phyloP scores from a whole-genome alignment of 2,329 filamentous ascomycete species.

The Penicillium sp. region DNA sequence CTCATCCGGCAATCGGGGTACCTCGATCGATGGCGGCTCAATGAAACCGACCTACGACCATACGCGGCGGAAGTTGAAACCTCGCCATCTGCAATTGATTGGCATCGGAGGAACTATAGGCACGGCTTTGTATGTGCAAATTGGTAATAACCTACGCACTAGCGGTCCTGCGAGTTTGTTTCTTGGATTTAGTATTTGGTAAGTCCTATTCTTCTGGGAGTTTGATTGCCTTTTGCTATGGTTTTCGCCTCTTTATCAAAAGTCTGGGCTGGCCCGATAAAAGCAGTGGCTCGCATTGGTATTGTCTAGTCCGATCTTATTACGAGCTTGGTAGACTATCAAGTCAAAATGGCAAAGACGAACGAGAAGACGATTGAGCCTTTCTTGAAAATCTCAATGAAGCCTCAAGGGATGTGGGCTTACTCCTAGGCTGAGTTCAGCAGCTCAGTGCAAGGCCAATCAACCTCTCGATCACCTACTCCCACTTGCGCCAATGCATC shows the following conservation, averaged over 20 bases:
- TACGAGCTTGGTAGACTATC: neutral
- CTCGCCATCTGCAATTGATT: conserved; percentile 50
- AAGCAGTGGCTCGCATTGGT: neutral
- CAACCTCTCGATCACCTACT: neutral
- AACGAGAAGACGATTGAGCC: neutral
- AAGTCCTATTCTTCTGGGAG: conserved; percentile 24
- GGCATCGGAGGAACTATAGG: conserved; percentile 51
- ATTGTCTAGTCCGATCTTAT: neutral
- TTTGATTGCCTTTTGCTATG: neutral
- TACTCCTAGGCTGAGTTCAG: neutral
- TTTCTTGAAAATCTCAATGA: neutral
- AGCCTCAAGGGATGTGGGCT: neutral
- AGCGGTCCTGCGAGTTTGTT: conserved; percentile 49
- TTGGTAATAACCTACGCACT: conserved; percentile 42
- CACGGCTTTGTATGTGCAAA: conserved; percentile 47
- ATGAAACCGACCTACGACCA: conserved; percentile 31
- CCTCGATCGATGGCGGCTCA: conserved; percentile 26
- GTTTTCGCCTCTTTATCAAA: neutral
- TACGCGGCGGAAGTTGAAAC: conserved; percentile 46
- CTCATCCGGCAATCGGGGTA: conserved; percentile 18
- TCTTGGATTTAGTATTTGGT: conserved; percentile 50
- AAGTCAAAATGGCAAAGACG: neutral
- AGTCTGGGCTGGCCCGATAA: conserved; percentile 9
- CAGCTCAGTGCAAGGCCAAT: too few relatives aligned
- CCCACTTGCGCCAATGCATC: neutral